A percentile compares a stretch with the other conserved stretches of the same genome.
These are phyloP conservation scores for Saccharomyces hybrid DNA, from an alignment of 1,139 yeast species.

Conservation along the genomic window DNA sequence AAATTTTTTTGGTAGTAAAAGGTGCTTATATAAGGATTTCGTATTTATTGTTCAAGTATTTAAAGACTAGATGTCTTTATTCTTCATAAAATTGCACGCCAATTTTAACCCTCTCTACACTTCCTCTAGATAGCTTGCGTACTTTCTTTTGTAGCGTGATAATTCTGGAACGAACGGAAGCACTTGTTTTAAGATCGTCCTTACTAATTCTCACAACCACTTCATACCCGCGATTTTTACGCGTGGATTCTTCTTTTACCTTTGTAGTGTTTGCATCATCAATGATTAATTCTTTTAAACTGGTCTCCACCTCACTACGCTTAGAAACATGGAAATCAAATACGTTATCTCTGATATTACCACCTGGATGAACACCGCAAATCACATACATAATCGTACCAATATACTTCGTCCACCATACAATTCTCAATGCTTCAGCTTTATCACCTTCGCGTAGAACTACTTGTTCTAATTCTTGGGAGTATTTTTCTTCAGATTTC, in stretches of 20 bases:
- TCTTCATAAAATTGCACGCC: constrained; percentile 34
- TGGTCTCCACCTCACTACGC: constrained; percentile 21
- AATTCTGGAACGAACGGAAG: constrained; percentile 48
- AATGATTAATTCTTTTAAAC: constrained; percentile 17
- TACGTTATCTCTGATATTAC: constrained; percentile 53
- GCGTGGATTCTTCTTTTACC: constrained; percentile 17
- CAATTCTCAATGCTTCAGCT: constrained; percentile 38
- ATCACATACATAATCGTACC: constrained; percentile 65
- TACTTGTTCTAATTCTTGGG: constrained; percentile 39
- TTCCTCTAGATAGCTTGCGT: constrained; percentile 42
- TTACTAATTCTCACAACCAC: constrained; percentile 43
- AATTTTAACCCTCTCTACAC: constrained; percentile 37
- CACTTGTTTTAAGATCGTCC: constrained; percentile 47
- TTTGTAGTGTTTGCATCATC: constrained; percentile 14
- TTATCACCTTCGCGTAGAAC: constrained; percentile 41
- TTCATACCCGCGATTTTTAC: constrained; percentile 33
- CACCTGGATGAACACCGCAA: constrained; percentile 71
- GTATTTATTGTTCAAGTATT: background rate
- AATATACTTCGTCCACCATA: constrained; percentile 61
- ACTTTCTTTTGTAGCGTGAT: constrained; percentile 45
- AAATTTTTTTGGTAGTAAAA: background rate
- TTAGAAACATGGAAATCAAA: constrained; percentile 35
- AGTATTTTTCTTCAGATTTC: constrained; percentile 40
- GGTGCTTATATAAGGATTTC: background rate
- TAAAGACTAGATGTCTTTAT: constrained; percentile 2